Base-by-base conservation (phyloP, 2,329 filamentous ascomycete species). In the Pseudogymnoascus verrucosus region DNA sequence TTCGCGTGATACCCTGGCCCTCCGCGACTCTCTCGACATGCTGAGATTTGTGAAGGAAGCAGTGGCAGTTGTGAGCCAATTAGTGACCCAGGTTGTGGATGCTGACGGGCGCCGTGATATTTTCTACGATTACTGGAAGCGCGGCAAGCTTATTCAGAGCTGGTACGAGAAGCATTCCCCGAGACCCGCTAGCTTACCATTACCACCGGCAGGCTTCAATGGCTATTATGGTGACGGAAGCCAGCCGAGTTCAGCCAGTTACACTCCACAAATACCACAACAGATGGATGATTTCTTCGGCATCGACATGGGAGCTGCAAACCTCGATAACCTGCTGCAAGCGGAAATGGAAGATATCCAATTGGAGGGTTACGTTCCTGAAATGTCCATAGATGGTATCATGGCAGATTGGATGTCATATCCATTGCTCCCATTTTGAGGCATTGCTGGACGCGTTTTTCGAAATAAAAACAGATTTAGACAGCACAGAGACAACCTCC, bases 401-500 rank as follows among this genome's bases (percentile, higher is more conserved):
- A 57, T 57, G 28, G n/a, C 51, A 57, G 51, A 57, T 36, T 57
- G 51, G 51, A 57, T 57, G 51, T 57, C 51, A 26, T 57, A 57
- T 57, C 51, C 51, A 36, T 36, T 57, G 28, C 51, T 34, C 28
- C 51, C 51, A 57, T 57, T 57, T 34, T 57, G 28, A 57, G 5
- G 28, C 7, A 21, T 19, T 5, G 1, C 26, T 57, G n/a, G 5
- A 6, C 26, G 12, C 5, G n/a, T 19, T 57, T 2, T 19, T 34
- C 28, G 16, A 57, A 54, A 57, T 36, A 12, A 5, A 21, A 19
- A 31, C 28, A 14, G n/a, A 8, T 21, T 1, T 36, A 34, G n/a
- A 57, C 51, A 21, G 14, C 47, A 34, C 16, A 26, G 44, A 36
- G n/a, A 16, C 28, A 14, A 14, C 28, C n/a, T 19, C 14, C 12